Evolutionary conservation across 306 rosid species (phyloP).

Genomic region (Glycine latifolia): DNA sequence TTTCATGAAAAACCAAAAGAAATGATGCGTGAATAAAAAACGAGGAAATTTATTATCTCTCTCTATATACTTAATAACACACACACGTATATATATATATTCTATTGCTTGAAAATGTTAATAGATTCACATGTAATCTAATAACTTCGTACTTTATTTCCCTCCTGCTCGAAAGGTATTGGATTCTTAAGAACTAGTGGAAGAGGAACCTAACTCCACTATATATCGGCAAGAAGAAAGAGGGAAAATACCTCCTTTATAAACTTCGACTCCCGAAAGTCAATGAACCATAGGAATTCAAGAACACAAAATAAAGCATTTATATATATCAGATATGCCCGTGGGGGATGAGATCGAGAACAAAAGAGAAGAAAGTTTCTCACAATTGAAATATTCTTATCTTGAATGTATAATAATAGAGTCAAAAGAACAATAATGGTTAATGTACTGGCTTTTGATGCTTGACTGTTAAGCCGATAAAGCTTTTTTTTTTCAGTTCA

Average conservation of each 20-base stretch:
- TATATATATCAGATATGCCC: background rate
- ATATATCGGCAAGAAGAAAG: background rate
- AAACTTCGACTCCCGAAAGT: background rate
- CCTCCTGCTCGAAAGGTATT: constrained; percentile 4
- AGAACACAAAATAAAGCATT: constrained; percentile 28
- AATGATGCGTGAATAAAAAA: background rate
- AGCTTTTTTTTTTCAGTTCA: background rate
- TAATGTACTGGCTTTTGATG: constrained; percentile 3
- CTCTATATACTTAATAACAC: too few relatives aligned
- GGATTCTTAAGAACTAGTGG: constrained; percentile 33
- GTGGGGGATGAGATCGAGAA: background rate
- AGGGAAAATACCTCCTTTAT: background rate
- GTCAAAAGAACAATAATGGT: background rate
- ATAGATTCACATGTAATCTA: background rate
- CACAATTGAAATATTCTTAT: background rate
- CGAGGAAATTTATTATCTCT: too few relatives aligned
- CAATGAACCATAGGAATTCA: constrained; percentile 9
- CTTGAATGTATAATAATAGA: background rate
- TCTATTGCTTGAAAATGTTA: background rate
- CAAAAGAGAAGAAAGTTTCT: constrained; percentile 5
- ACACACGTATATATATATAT: background rate
- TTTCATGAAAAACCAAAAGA: background rate
- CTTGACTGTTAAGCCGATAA: background rate
- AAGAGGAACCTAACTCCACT: constrained; percentile 33
- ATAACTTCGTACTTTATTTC: background rate